A percentile compares a stretch with the other conserved stretches of the same genome.
Conservation (phyloP, 192 early-diverging fungal species). For the Gryganskiella cystojenkinii region DNA sequence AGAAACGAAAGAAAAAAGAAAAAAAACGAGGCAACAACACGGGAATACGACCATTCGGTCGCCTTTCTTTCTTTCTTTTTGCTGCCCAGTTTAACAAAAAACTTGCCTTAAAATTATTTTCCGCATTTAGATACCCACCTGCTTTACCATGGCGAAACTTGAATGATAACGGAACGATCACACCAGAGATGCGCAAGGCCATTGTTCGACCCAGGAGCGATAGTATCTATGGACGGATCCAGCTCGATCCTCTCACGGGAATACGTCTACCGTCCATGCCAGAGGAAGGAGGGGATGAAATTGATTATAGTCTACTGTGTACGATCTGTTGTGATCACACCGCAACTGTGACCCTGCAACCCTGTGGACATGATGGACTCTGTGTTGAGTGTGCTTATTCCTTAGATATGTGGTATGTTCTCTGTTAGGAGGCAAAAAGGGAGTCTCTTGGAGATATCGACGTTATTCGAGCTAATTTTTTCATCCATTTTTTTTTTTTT, state of each 20-base stretch:
- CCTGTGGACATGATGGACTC: slow-evolving; percentile 61
- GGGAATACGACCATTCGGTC: too few species aligned
- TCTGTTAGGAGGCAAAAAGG: background rate
- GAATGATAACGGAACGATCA: slow-evolving; percentile 42
- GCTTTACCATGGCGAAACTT: slow-evolving; percentile 42
- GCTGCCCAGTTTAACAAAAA: too few species aligned
- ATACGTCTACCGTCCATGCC: slow-evolving; percentile 25
- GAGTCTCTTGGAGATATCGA: background rate
- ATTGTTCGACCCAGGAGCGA: slow-evolving; percentile 52
- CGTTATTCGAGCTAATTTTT: slow-evolving; percentile 1
- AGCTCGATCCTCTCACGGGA: slow-evolving; percentile 27
- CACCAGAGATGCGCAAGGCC: slow-evolving; percentile 34
- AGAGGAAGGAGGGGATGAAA: slow-evolving; percentile 41
- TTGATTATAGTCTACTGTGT: slow-evolving; percentile 51
- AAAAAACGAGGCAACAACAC: too few species aligned
- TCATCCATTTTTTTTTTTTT: background rate
- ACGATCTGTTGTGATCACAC: slow-evolving; percentile 62
- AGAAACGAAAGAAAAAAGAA: slow-evolving; percentile 3
- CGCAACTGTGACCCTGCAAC: slow-evolving; percentile 51
- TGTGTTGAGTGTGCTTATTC: slow-evolving; percentile 56
- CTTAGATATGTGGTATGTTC: slow-evolving; percentile 41
- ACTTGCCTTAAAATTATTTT: background rate
- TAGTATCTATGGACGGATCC: slow-evolving; percentile 51
- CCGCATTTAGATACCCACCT: slow-evolving; percentile 45
- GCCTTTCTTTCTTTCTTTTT: background rate